These are phyloP conservation scores for Tillandsia leiboldiana DNA, from an alignment of 176 grass and related monocot genomes.

Conservation along the genomic window DNA sequence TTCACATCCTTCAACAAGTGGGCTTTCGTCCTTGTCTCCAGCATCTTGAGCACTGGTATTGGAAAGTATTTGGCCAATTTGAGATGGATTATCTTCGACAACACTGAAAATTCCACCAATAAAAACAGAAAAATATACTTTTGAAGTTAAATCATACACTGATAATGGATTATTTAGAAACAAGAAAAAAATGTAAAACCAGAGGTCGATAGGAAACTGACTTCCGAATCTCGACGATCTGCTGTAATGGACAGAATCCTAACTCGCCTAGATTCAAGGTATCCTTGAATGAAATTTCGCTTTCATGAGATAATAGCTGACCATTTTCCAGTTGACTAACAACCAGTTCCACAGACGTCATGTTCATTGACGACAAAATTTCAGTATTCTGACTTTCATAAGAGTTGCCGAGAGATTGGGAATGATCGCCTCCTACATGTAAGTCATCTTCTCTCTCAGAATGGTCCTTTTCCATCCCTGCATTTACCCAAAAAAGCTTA, in stretches of 20 bases:
- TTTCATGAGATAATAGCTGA: neutral
- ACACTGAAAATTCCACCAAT: neutral
- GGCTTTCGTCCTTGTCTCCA: neutral
- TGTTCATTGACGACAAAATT: neutral
- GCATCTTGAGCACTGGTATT: neutral
- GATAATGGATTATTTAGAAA: neutral
- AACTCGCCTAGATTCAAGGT: neutral
- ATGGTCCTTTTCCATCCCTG: constrained; percentile 20
- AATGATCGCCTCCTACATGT: neutral
- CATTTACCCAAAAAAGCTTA: constrained; percentile 3
- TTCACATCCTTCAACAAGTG: neutral
- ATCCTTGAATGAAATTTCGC: neutral
- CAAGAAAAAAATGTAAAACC: neutral
- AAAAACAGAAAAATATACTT: neutral
- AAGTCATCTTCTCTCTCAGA: neutral
- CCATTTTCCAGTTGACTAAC: neutral
- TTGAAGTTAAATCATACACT: neutral
- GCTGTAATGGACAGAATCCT: neutral
- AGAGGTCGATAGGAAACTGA: neutral
- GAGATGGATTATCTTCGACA: neutral
- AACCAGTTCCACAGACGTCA: neutral
- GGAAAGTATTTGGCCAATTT: neutral
- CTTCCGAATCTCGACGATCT: neutral
- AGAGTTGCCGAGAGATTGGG: neutral
- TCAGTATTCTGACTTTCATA: neutral